Base-by-base conservation (phyloP, 2,329 filamentous ascomycete species). In the Paecilomyces niveus region DNA sequence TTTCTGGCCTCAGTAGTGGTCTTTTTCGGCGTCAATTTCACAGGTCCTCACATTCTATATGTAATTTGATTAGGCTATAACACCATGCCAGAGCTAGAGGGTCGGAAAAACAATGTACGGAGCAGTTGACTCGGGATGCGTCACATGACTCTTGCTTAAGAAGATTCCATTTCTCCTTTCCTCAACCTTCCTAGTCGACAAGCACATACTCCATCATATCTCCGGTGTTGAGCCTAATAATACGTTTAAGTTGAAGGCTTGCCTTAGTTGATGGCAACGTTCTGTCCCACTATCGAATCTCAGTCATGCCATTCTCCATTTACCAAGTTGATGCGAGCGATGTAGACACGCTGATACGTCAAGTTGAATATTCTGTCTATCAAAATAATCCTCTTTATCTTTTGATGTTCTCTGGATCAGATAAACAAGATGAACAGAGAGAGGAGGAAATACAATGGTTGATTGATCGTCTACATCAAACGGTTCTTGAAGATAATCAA, bases 41-140 rank as follows among this genome's bases (percentile, higher is more conserved):
- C 57, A 58, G 57, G 57, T 57, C 50, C 31, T 53, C 53, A 50
- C 54, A 57, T 57, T 57, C 56, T 54, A 65, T 24, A 54, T 18
- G 29, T 61, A 56, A 59, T 32, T 22, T n/a, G n/a, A 26, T 26
- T 5, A 26, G 5, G 5, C 3, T 5, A 26, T 26, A 26, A 26
- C 5, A 26, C 24, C 24, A 26, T 26, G 5, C 24, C 24, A 26
- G 24, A 26, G 24, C 24, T 26, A 26, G 24, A 26, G 5, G 3
- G n/a, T n/a, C n/a, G n/a, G n/a, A 3, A 5, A 26, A 26, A 26
- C 24, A 26, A 26, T 26, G 24, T 26, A 5, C 24, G 5, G 24
- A 26, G 24, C 3, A 26, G 24, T 26, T 26, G 24, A 26, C 24
- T 5, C 5, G 24, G 24, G 24, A 26, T 26, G 24, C 24, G 24